A percentile compares a stretch with the other conserved stretches of the same genome.
Evolutionary conservation across 352 stramenopile genomes (phyloP).

Genomic region (Phytopythium ostracodes): DNA sequence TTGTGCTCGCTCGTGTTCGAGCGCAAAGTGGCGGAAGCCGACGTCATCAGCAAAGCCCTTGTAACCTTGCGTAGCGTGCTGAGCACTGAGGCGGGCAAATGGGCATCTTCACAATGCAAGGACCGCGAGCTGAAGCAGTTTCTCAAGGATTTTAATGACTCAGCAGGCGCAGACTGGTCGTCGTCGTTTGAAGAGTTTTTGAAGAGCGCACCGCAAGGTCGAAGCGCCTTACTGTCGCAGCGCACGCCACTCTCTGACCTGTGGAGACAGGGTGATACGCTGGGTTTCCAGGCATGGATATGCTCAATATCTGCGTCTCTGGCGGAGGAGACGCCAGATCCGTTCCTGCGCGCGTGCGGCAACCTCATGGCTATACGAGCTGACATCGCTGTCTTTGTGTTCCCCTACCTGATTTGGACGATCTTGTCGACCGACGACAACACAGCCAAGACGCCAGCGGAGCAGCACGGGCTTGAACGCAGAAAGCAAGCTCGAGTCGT

Average conservation of each 20-base stretch:
- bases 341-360: constrained; percentile 46
- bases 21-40: constrained; percentile 17
- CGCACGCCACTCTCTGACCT: neutral
- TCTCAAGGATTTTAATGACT: constrained; percentile 40
- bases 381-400: constrained; percentile 72
- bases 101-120: constrained; percentile 38
- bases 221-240: neutral
- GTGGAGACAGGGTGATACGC: constrained; percentile 32
- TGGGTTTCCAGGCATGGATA: constrained; percentile 60
- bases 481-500: neutral
- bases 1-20: constrained; percentile 73
- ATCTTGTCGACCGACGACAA: constrained; percentile 12
- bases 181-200: constrained; percentile 8
- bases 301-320: constrained; percentile 44
- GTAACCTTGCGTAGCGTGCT: constrained; percentile 50
- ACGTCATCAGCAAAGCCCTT: constrained; percentile 39
- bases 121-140: constrained; percentile 66
- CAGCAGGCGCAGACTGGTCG: constrained; percentile 58
- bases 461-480: neutral
- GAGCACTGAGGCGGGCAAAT: constrained; percentile 27
- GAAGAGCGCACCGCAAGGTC: neutral
- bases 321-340: constrained; percentile 30
- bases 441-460: neutral
- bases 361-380: constrained; percentile 30
- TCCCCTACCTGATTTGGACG: constrained; percentile 61